phyloP scores from a whole-genome alignment of 306 rosid genomes.

The Sicyos baderoa region DNA sequence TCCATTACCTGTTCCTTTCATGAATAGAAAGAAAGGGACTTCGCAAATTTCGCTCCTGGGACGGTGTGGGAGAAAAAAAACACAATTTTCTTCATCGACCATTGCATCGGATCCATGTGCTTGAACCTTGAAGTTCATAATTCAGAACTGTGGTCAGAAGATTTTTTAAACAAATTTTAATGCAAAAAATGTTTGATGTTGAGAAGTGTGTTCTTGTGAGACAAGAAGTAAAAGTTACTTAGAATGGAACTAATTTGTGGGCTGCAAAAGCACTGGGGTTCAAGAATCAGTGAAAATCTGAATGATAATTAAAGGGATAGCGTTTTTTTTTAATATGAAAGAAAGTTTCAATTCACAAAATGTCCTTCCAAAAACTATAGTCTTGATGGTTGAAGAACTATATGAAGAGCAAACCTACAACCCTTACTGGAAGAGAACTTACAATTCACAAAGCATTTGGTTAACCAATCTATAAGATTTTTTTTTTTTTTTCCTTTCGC shows the following conservation, averaged over 20 bases:
- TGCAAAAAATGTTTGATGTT: not conserved
- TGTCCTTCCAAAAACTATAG: not conserved
- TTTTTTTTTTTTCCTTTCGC: too few relatives aligned
- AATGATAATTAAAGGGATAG: not conserved
- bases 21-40: constrained; percentile 86
- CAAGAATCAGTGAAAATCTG: not conserved
- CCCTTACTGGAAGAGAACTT: not conserved
- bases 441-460: not conserved
- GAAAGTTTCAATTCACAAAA: not conserved
- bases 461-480: too few relatives aligned
- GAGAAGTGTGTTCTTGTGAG: not conserved
- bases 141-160: constrained; percentile 20
- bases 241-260: not conserved
- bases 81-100: constrained; percentile 95
- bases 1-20: constrained; percentile 95
- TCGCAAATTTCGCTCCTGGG: constrained; percentile 74
- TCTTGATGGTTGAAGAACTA: not conserved
- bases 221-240: not conserved
- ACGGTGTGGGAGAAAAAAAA: constrained; percentile 94
- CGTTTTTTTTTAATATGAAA: not conserved
- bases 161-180: not conserved
- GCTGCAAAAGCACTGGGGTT: not conserved
- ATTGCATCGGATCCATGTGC: constrained; percentile 98
- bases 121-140: constrained; percentile 58
- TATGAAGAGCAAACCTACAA: not conserved